Conservation (phyloP, 129 eudicot species). For the Oenanthe sinensis region DNA sequence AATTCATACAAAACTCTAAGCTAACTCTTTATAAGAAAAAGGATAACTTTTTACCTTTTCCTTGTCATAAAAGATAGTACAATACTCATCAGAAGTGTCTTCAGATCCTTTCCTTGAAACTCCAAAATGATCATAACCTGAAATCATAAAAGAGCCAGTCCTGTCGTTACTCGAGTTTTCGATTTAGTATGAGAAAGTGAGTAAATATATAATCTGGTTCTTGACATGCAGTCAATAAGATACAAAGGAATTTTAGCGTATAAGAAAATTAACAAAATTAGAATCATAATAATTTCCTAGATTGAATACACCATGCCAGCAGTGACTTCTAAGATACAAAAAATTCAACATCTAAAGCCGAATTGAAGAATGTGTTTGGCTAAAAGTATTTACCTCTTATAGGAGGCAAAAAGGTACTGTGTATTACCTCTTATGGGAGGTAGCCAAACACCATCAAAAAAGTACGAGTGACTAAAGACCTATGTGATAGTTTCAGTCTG, state of each 20-base stretch:
- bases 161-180: background rate
- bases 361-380: background rate
- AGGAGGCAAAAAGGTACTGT: background rate
- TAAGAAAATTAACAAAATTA: background rate
- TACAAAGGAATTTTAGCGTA: too few species aligned
- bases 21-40: background rate
- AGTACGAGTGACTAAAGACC: background rate
- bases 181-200: background rate
- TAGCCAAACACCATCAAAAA: background rate
- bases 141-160: constrained; percentile 11
- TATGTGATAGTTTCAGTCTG: background rate
- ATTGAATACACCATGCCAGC: background rate
- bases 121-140: constrained; percentile 77
- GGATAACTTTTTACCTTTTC: constrained; percentile 52
- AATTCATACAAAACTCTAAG: background rate
- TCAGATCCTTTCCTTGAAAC: constrained; percentile 93
- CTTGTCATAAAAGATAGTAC: constrained; percentile 86
- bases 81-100: constrained; percentile 77
- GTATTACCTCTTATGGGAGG: background rate
- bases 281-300: background rate
- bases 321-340: background rate
- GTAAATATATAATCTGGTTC: background rate
- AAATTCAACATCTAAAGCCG: background rate
- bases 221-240: background rate
- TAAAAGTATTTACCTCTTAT: background rate